phyloP scores from a whole-genome alignment of 306 rosid genomes.

The Argentina anserina region DNA sequence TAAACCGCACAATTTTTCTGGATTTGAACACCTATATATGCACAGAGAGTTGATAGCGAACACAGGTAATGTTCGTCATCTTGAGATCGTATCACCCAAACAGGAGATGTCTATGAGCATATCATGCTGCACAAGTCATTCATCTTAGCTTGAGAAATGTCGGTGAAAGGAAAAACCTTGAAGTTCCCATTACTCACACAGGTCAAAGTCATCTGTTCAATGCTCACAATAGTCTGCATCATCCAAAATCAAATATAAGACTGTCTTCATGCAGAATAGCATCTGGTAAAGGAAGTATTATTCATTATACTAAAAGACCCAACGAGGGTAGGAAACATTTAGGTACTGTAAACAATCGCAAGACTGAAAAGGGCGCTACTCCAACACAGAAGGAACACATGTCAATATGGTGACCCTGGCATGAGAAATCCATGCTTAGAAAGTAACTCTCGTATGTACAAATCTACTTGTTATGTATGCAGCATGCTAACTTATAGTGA shows the following conservation, averaged over 20 bases:
- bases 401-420: background rate
- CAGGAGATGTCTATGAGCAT: slow-evolving; percentile 49
- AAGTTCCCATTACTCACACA: slow-evolving; percentile 71
- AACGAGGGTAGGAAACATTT: background rate
- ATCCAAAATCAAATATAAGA: background rate
- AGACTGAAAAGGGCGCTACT: no score
- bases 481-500: no score
- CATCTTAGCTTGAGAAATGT: slow-evolving; percentile 57
- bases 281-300: no score
- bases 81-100: slow-evolving; percentile 18
- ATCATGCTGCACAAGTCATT: slow-evolving; percentile 72
- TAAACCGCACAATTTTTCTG: background rate
- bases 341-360: background rate
- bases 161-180: slow-evolving; percentile 70
- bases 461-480: no score
- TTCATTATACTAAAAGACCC: background rate
- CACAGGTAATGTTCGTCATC: background rate
- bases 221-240: slow-evolving; percentile 85
- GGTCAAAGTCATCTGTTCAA: slow-evolving; percentile 77
- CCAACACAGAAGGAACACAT: background rate
- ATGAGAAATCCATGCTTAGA: background rate
- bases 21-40: slow-evolving; percentile 11
- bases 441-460: background rate
- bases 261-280: background rate
- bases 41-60: slow-evolving; percentile 10